Percentiles rank a stretch among this genome's conserved stretches.
Evolutionary conservation across 176 grass and related monocot genomes (phyloP).

Genomic region (Zea luxurians): DNA sequence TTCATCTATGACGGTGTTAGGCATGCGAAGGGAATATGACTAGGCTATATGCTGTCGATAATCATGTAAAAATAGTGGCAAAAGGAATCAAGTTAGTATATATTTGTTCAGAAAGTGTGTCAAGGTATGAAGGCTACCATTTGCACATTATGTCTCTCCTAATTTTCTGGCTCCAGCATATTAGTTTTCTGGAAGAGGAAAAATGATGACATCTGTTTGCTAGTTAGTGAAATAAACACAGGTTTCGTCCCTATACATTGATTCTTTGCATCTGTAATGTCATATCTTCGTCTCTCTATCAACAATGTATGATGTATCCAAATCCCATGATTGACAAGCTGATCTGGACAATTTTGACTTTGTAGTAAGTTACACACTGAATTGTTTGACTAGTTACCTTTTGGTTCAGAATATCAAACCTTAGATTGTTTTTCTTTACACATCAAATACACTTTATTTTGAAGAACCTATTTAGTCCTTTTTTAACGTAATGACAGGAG

Average conservation of each 20-base stretch:
- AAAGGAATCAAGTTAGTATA: not conserved
- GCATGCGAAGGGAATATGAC: not conserved
- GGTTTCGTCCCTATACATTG: not conserved
- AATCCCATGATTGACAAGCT: conserved; percentile 16
- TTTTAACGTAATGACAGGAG: too few relatives aligned
- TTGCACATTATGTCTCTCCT: not conserved
- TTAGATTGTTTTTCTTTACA: conserved; percentile 13
- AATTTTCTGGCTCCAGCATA: conserved; percentile 11
- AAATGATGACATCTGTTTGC: not conserved
- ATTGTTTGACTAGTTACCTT: not conserved
- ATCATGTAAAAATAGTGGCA: not conserved
- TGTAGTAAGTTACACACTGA: not conserved
- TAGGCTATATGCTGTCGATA: not conserved
- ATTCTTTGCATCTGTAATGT: conserved; percentile 32
- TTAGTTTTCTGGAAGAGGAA: not conserved
- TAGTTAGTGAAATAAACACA: not conserved
- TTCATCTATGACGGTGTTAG: not conserved
- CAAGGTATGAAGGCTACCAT: not conserved
- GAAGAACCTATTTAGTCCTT: not conserved
- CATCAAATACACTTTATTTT: not conserved
- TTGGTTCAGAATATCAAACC: not conserved
- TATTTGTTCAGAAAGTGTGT: not conserved
- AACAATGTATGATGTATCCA: not conserved
- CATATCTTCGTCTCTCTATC: conserved; percentile 42
- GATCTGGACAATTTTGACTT: conserved; percentile 4